Percentiles rank a stretch among this genome's conserved stretches.
Conservation (phyloP, 2,329 filamentous ascomycete species). For the Gnomoniopsis sp. region DNA sequence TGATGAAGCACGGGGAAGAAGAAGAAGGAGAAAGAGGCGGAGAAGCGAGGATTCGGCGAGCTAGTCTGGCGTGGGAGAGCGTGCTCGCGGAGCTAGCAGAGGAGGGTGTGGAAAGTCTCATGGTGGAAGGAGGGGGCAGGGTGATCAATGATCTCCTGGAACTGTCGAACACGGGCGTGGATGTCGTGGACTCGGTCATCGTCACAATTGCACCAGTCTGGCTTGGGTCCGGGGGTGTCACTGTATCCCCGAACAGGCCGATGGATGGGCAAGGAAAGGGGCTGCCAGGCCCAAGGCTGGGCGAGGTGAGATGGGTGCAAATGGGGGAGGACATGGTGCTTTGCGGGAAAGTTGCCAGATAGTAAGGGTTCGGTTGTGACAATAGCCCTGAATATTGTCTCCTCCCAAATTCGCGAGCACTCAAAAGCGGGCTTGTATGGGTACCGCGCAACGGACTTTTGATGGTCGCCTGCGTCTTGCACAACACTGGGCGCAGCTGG, state of each 20-base stretch:
- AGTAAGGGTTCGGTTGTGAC: too few species aligned
- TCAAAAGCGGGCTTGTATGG: too few species aligned
- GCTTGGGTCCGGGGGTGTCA: constrained; percentile 79
- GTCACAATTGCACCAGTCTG: constrained; percentile 88
- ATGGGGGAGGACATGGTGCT: constrained; percentile 81
- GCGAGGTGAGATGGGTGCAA: constrained; percentile 68
- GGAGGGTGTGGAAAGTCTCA: constrained; percentile 70
- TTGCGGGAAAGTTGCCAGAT: constrained; percentile 52
- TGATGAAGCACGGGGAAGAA: constrained; percentile 32
- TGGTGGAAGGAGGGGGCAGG: constrained; percentile 84
- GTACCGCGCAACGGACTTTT: too few species aligned
- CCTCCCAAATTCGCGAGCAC: too few species aligned
- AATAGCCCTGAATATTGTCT: too few species aligned
- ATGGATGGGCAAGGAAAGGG: constrained; percentile 34
- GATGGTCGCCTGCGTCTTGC: too few species aligned
- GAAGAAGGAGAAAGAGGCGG: constrained; percentile 27
- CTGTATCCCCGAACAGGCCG: constrained; percentile 66
- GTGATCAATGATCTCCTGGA: constrained; percentile 81
- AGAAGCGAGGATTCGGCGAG: constrained; percentile 25
- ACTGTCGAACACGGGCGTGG: constrained; percentile 44
- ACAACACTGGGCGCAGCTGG: too few species aligned
- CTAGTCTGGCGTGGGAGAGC: constrained; percentile 60
- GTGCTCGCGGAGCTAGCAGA: constrained; percentile 56
- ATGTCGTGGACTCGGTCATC: constrained; percentile 70
- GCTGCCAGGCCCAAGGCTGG: constrained; percentile 54